Conservation (phyloP, 176 grass and related monocot species). For the Rhynchospora tenuis region DNA sequence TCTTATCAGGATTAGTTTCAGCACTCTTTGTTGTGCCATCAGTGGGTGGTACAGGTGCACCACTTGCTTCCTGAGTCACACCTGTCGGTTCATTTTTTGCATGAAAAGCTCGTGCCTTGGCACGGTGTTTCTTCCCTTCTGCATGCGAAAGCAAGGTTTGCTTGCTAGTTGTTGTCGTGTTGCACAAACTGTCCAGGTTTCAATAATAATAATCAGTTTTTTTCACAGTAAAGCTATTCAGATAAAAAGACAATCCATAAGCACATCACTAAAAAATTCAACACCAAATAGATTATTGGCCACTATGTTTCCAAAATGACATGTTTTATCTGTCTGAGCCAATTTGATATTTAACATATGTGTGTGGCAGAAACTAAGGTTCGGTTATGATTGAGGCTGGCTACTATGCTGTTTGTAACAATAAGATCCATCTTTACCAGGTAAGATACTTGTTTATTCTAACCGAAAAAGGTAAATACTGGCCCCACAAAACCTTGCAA, state of each 20-base stretch:
- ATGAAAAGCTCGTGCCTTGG: slow-evolving; percentile 91
- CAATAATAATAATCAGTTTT: background rate
- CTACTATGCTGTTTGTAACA: background rate
- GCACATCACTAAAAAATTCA: background rate
- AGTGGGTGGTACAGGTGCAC: slow-evolving; percentile 13
- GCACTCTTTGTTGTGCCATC: slow-evolving; percentile 23
- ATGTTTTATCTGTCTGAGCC: background rate
- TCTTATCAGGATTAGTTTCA: slow-evolving; percentile 29
- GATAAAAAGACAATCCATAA: background rate
- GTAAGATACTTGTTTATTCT: background rate
- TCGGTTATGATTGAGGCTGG: background rate
- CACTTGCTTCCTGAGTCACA: slow-evolving; percentile 32
- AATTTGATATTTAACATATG: background rate
- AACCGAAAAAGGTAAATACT: background rate
- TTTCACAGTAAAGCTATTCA: background rate
- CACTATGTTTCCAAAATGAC: background rate
- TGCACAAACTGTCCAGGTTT: slow-evolving; percentile 60
- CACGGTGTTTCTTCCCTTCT: slow-evolving; percentile 95
- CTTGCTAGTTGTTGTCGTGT: slow-evolving; percentile 81
- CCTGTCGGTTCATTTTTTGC: slow-evolving; percentile 50
- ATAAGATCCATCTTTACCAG: background rate
- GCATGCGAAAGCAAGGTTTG: slow-evolving; percentile 78
- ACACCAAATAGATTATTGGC: background rate
- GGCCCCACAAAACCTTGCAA: background rate
- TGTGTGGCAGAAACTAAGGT: background rate